phyloP scores from a whole-genome alignment of 2,329 filamentous ascomycete genomes.

The Calonectria naviculata region DNA sequence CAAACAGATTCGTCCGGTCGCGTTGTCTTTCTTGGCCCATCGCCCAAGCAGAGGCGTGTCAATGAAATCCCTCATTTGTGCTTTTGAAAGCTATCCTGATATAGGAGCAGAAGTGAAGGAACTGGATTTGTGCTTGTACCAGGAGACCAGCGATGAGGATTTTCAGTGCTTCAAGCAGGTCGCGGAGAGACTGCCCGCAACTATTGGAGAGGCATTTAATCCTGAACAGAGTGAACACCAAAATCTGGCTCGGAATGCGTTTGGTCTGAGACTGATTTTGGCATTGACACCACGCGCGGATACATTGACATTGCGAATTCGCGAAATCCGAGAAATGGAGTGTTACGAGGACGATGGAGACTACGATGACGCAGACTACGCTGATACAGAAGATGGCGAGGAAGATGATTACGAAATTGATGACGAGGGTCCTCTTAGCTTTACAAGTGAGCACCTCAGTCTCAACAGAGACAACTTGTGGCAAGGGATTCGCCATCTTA shows the following conservation, averaged over 20 bases:
- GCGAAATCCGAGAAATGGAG: neutral
- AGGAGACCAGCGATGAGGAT: neutral
- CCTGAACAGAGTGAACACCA: no score
- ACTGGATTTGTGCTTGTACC: neutral
- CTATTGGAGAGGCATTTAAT: neutral
- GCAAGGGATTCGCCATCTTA: neutral
- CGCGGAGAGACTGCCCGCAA: neutral
- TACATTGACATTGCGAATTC: neutral
- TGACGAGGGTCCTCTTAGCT: neutral
- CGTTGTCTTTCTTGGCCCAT: neutral
- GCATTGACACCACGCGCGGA: neutral
- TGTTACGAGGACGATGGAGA: neutral
- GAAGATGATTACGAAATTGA: neutral
- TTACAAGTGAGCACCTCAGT: neutral
- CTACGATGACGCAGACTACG: no score
- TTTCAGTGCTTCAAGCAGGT: neutral
- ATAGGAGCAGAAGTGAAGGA: neutral
- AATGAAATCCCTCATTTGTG: neutral
- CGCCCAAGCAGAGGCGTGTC: neutral
- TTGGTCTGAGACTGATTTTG: neutral
- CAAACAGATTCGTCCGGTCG: neutral
- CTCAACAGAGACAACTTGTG: neutral
- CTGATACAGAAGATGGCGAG: no score
- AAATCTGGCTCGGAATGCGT: neutral
- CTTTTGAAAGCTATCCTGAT: neutral